These are phyloP conservation scores for Ceratobasidium sp. DNA, from an alignment of 1,284 basidiomycete genomes.

Conservation along the genomic window DNA sequence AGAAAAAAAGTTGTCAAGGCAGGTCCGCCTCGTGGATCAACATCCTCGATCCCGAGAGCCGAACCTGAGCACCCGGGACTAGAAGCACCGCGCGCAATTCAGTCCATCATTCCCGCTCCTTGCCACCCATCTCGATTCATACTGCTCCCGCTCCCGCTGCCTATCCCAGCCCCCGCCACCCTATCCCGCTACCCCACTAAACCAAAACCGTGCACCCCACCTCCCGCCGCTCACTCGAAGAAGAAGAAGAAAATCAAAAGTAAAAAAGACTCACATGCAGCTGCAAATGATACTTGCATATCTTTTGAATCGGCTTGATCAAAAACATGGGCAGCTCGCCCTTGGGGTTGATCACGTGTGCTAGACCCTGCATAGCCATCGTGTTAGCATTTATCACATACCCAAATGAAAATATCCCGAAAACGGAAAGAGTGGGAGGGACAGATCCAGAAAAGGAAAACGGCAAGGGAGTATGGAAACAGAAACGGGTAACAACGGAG, in stretches of 20 bases:
- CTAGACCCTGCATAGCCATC: slow-evolving; percentile 50
- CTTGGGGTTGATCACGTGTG: slow-evolving; percentile 79
- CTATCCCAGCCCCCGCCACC: not conserved
- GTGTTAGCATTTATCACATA: slow-evolving; percentile 25
- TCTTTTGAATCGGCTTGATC: slow-evolving; percentile 83
- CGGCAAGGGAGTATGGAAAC: not conserved
- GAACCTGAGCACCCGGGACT: not conserved
- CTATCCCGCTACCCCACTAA: not conserved
- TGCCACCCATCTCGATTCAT: too few relatives aligned
- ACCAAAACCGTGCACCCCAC: not conserved
- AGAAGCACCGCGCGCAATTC: not conserved
- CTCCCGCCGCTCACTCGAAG: too few relatives aligned
- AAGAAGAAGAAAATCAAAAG: too few relatives aligned
- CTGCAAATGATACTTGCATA: slow-evolving; percentile 82
- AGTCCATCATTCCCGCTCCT: not conserved
- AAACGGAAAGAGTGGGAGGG: too few relatives aligned
- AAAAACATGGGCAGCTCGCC: slow-evolving; percentile 90
- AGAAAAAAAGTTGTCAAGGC: too few relatives aligned
- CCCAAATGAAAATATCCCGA: too few relatives aligned
- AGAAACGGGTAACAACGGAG: not conserved
- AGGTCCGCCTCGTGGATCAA: slow-evolving; percentile 15
- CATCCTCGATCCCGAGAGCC: not conserved
- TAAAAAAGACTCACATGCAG: slow-evolving; percentile 66
- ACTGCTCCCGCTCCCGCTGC: not conserved
- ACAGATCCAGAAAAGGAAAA: not conserved